Conservation (phyloP, 2,329 filamentous ascomycete genomes). For the Penicillium sp. region DNA sequence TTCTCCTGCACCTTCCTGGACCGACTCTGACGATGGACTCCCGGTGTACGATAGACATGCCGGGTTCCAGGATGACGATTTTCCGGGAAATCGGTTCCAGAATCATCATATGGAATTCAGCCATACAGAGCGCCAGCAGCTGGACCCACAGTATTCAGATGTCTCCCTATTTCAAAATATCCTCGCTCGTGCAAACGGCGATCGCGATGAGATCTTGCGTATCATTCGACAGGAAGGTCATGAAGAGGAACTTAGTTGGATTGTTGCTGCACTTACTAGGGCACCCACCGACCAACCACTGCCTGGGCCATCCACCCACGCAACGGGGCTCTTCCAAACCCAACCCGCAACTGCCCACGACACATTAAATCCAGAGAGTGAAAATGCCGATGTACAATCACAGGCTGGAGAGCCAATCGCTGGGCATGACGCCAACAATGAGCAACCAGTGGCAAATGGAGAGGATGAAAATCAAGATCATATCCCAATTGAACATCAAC, state of each 20-base stretch:
- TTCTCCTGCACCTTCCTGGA: slow-evolving; percentile 26
- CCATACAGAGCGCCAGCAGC: background rate
- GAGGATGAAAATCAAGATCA: slow-evolving; percentile 6
- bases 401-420: background rate
- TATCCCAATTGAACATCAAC: slow-evolving; percentile 22
- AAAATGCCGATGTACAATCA: background rate
- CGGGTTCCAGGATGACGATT: background rate
- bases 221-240: slow-evolving; percentile 68
- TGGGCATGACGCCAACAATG: background rate
- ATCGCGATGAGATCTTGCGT: slow-evolving; percentile 63
- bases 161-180: slow-evolving; percentile 60
- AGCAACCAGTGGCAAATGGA: slow-evolving; percentile 6
- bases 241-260: slow-evolving; percentile 64
- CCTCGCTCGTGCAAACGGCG: slow-evolving; percentile 65
- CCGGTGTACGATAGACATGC: slow-evolving; percentile 17
- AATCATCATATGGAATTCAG: slow-evolving; percentile 1
- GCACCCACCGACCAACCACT: slow-evolving; percentile 24
- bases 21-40: slow-evolving; percentile 28
- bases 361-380: background rate
- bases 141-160: slow-evolving; percentile 33
- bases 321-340: background rate
- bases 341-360: background rate
- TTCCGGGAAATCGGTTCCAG: background rate
- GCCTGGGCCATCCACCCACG: slow-evolving; percentile 11
- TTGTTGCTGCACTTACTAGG: slow-evolving; percentile 61